Base-by-base conservation (phyloP, 2,329 filamentous ascomycete species). In the Diaporthe eres region DNA sequence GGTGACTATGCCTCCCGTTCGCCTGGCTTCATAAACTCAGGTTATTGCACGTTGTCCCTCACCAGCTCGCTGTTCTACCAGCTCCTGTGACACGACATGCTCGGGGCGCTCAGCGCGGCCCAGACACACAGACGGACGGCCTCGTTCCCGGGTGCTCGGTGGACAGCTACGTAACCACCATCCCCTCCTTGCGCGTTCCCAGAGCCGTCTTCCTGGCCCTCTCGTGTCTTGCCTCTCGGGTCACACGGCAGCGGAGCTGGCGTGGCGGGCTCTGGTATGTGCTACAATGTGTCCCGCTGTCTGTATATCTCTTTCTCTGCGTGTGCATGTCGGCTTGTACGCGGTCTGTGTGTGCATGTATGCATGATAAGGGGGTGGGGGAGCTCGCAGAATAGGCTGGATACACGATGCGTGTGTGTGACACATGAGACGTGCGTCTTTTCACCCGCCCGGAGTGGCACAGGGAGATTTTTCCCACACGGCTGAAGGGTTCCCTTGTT, bases 391-490 rank as follows among this genome's bases (percentile, higher is more conserved):
- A 28, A 17, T 10, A 53, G 15, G 65, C 47, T 37, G 44, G 44
- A 31, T 37, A 51, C 22, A 25, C 28, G 31, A 31, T 37, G 17
- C 19, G 15, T 22, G 12, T 34, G 44, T 51, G 47, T 44, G 60
- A 47, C 42, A 12, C 42, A 15, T 25, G 42, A 47, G 60, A 65
- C n/a, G 19, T 47, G 70, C 53, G n/a, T 34, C 28, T 5, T 31
- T 12, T 31, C n/a, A 31, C 53, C 61, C 39, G 63, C 22, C 49
- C 58, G 47, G 51, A 42, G 67, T 75, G 28, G 47, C 15, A 75
- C 47, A 47, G 4, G 13, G 37, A 13, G 13, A 3, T 37, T 47
- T 39, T 25, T 9, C 17, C 15, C 22, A 6, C 42, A 22, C 42
- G n/a, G 22, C 28, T 53, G 31, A 42, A 68, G 49, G 49, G 9